Evolutionary conservation across 805 yeast species (phyloP).

Genomic region (Candida takata): DNA sequence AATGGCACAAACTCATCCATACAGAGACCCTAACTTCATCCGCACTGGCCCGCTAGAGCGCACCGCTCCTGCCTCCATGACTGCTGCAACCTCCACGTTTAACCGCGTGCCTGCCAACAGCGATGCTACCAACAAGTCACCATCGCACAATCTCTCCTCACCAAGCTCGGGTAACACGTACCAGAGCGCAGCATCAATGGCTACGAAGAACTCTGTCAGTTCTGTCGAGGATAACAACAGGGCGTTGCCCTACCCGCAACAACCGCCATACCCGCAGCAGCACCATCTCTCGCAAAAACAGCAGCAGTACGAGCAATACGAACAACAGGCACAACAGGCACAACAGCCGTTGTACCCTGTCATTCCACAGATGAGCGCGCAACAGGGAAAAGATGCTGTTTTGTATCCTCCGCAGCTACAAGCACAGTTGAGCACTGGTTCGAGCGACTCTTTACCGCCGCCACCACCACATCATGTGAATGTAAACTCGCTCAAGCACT

Average conservation of each 20-base stretch:
- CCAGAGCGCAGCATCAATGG: constrained; percentile 1
- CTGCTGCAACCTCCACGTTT: not conserved
- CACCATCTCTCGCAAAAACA: not conserved
- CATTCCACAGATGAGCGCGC: not conserved
- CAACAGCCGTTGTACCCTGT: not conserved
- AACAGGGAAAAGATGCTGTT: not conserved
- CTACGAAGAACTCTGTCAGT: constrained; percentile 1
- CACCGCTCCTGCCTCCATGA: not conserved
- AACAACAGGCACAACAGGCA: too few relatives aligned
- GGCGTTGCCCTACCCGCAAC: not conserved
- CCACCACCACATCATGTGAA: constrained; percentile 1
- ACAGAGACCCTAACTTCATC: constrained; percentile 1
- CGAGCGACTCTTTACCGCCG: constrained; percentile 3
- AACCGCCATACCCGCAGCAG: not conserved
- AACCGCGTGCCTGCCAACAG: too few relatives aligned
- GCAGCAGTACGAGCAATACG: too few relatives aligned
- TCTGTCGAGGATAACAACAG: not conserved
- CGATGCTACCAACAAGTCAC: too few relatives aligned
- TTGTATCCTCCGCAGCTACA: too few relatives aligned
- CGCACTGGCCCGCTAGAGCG: constrained; percentile 1
- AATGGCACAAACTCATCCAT: constrained; percentile 3
- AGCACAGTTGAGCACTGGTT: not conserved
- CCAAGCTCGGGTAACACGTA: constrained; percentile 3
- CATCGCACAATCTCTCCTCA: not conserved
- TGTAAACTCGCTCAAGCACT: not conserved